Evolutionary conservation across 805 yeast genomes (phyloP).

Genomic region (Teunomyces lycoperdinae): DNA sequence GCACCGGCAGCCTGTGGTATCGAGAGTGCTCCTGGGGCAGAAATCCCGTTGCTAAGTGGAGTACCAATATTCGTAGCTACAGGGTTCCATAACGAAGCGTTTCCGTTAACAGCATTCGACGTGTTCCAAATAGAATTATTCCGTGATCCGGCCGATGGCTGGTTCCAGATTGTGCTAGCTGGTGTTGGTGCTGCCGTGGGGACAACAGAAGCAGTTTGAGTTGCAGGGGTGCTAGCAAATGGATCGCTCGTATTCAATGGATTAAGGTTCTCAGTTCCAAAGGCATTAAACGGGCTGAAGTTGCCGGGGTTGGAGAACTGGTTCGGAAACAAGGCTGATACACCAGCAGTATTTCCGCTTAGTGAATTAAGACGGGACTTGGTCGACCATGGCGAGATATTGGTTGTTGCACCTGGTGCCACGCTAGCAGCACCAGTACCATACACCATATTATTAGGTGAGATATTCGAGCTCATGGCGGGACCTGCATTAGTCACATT

Average conservation of each 20-base stretch:
- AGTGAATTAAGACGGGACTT: constrained; percentile 11
- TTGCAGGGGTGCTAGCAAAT: not conserved
- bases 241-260: constrained; percentile 1
- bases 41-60: not conserved
- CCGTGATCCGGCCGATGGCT: constrained; percentile 12
- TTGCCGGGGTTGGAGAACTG: constrained; percentile 5
- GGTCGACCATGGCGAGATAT: constrained; percentile 12
- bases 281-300: constrained; percentile 18
- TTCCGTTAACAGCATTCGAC: constrained; percentile 3
- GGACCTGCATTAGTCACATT: not conserved
- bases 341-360: not conserved
- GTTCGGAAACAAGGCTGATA: constrained; percentile 4
- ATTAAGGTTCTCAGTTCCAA: not conserved
- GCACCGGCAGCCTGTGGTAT: not conserved
- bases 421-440: not conserved
- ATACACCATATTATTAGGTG: constrained; percentile 8
- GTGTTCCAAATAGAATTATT: constrained; percentile 34
- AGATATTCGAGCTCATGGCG: constrained; percentile 1
- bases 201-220: not conserved
- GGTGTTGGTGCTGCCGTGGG: constrained; percentile 3
- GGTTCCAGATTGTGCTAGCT: constrained; percentile 11
- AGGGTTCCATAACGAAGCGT: not conserved
- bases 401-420: not conserved
- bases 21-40: not conserved
- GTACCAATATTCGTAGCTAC: not conserved